Base-by-base conservation (phyloP, 2,329 filamentous ascomycete genomes). In the Hypomyces perniciosus region DNA sequence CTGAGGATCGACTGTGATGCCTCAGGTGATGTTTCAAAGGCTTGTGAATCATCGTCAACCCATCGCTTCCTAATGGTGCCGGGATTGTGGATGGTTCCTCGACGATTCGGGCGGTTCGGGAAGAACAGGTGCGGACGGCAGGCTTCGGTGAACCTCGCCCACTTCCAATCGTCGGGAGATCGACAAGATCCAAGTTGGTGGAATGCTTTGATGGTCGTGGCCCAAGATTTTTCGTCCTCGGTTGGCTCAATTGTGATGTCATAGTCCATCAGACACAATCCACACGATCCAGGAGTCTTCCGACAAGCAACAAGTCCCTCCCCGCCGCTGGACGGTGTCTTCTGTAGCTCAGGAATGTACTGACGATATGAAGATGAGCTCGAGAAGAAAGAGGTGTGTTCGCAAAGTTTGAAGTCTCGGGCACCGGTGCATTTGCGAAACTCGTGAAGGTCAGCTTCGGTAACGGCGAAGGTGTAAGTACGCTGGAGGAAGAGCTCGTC, bases 121-220 rank as follows among this genome's bases (percentile, higher is more conserved):
- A 57, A 55, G 49, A 58, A 58, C 28, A 59, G 53, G 26, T 58
- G 56, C 8, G 55, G 53, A 6, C 56, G 53, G 44, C 35, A 38
- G 30, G 49, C 41, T 49, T 61, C 59, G 34, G 57, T 56, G 53
- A 61, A 61, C n/a, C 59, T 51, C n/a, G 59, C 57, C 59, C 59
- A 61, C 48, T 59, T 61, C 58, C 58, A 60, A 44, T 59, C 58
- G 13, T 56, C 48, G 5, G 58, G 57, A 6, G 56, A 53, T n/a
- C 58, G 56, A 40, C 58, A 57, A 46, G 48, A 49, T 8, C 58
- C 58, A 10, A 60, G 55, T 47, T 56, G 54, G 57, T 60, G 57
- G 40, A 52, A 55, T 27, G 56, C 56, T 28, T 31, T 37, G 48
- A 58, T 56, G 46, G 33, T 52, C 37, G 59, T 43, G 27, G 33